phyloP scores from a whole-genome alignment of 768 basidiomycete genomes.

The Gloeostereum incarnatum region DNA sequence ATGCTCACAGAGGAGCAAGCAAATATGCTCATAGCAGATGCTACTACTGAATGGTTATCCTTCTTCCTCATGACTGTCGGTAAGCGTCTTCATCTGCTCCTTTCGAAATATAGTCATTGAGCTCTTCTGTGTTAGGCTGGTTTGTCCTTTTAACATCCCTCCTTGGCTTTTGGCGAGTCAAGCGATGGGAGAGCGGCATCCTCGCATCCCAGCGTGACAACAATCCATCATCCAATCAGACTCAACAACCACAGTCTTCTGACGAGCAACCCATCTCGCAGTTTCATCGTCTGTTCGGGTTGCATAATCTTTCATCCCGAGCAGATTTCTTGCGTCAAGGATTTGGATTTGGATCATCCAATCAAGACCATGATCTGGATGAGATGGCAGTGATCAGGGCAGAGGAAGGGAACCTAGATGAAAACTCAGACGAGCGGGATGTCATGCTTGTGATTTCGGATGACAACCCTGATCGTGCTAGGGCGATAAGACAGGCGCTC shows the following conservation, averaged over 20 bases:
- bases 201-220: conserved; percentile 43
- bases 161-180: conserved; percentile 84
- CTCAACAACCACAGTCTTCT: too few species aligned
- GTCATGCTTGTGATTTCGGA: conserved; percentile 29
- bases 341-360: conserved; percentile 31
- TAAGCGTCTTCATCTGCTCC: conserved; percentile 22
- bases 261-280: conserved; percentile 18
- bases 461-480: conserved; percentile 31
- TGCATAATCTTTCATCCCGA: conserved; percentile 28
- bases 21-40: conserved; percentile 37
- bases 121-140: conserved; percentile 43
- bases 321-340: conserved; percentile 34
- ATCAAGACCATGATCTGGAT: conserved; percentile 14
- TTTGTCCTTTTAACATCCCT: conserved; percentile 85
- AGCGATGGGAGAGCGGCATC: conserved; percentile 79
- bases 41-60: conserved; percentile 88
- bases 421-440: conserved; percentile 12
- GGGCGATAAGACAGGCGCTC: conserved; percentile 33
- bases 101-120: conserved; percentile 1
- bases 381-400: conserved; percentile 15
- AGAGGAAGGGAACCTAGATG: conserved; percentile 22
- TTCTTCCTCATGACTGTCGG: conserved; percentile 91
- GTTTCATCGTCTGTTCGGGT: conserved; percentile 29
- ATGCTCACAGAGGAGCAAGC: conserved; percentile 27
- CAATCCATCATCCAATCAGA: conserved; percentile 11